Conservation (phyloP, 2,329 filamentous ascomycete genomes). For the Arthroderma uncinatum region DNA sequence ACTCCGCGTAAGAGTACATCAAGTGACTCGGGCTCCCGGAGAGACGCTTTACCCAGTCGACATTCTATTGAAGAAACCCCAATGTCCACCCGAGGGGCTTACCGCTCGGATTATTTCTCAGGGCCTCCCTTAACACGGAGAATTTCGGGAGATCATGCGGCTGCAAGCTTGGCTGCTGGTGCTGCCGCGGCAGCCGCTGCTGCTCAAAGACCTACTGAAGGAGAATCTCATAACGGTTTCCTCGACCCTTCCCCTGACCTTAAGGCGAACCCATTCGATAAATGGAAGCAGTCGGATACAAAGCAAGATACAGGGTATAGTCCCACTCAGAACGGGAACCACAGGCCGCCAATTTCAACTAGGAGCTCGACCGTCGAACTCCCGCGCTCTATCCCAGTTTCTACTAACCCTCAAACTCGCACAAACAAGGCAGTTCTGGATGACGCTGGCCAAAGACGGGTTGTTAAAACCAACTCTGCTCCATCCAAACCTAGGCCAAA, state of each 20-base stretch:
- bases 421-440: not conserved
- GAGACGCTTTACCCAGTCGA: not conserved
- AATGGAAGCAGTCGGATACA: not conserved
- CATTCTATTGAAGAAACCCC: not conserved
- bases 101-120: constrained; percentile 15
- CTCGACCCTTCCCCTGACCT: not conserved
- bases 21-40: constrained; percentile 18
- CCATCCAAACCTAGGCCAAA: not conserved
- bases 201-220: not conserved
- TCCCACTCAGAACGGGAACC: not conserved
- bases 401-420: not conserved
- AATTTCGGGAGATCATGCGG: constrained; percentile 3
- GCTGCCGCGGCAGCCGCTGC: constrained; percentile 11
- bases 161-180: constrained; percentile 12
- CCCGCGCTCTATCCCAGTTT: not conserved
- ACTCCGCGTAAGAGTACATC: constrained; percentile 21
- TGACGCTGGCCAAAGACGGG: not conserved
- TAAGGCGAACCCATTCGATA: not conserved
- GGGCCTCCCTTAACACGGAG: constrained; percentile 11
- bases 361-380: not conserved
- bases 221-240: not conserved
- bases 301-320: not conserved
- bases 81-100: constrained; percentile 1
- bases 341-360: not conserved
- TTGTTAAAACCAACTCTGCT: not conserved